These are phyloP conservation scores for Chaetomium strumarium DNA, from an alignment of 2,329 filamentous ascomycete genomes.

Conservation along the genomic window DNA sequence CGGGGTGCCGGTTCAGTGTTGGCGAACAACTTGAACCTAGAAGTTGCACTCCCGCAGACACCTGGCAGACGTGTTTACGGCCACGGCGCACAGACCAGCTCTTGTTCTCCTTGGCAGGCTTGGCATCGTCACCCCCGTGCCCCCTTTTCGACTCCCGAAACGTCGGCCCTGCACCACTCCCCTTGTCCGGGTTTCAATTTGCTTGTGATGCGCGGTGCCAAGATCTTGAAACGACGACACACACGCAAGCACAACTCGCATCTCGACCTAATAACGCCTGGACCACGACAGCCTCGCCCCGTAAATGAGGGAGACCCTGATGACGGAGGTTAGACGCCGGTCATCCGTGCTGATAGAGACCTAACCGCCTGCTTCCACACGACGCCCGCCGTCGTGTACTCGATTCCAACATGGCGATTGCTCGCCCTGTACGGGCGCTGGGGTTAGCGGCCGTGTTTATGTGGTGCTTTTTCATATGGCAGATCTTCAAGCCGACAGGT, in stretches of 20 bases:
- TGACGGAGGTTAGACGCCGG: conserved; percentile 1
- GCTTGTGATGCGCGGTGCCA: neutral
- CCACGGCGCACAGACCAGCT: too few relatives aligned
- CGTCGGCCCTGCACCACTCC: neutral
- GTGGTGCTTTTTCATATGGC: conserved; percentile 73
- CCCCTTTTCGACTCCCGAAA: neutral
- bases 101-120: too few relatives aligned
- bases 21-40: too few relatives aligned
- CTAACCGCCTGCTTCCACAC: neutral
- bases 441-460: conserved; percentile 64
- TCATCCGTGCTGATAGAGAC: neutral
- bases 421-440: conserved; percentile 76
- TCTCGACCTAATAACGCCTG: neutral
- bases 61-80: too few relatives aligned
- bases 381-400: neutral
- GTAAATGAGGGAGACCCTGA: conserved; percentile 6
- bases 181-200: neutral
- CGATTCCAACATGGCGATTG: conserved; percentile 65
- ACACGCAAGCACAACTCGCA: neutral
- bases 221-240: neutral
- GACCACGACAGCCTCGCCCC: neutral
- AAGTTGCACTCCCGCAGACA: too few relatives aligned
- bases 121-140: too few relatives aligned
- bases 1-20: too few relatives aligned
- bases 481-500: conserved; percentile 57